These are phyloP conservation scores for Aspergillus coremiiformis DNA, from an alignment of 495 filamentous ascomycete genomes.

Conservation along the genomic window DNA sequence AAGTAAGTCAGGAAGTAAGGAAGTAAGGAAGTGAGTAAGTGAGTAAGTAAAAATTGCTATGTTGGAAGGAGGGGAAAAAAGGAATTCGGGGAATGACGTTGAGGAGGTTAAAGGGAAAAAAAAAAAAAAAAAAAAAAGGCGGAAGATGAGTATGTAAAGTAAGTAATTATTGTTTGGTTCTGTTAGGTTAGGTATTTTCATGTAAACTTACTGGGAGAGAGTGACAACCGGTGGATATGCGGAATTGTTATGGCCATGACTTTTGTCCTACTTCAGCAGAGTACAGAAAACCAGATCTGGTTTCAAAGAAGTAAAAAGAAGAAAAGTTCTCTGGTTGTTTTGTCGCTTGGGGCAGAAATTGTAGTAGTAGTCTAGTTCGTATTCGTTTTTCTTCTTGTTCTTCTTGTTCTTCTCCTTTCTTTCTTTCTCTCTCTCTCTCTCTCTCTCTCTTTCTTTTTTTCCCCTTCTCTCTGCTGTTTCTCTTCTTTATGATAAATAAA, in stretches of 20 bases:
- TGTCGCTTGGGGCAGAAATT: neutral
- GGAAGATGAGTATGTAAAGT: neutral
- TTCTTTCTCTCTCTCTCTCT: constrained; percentile 4
- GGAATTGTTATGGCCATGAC: constrained; percentile 20
- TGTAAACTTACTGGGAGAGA: neutral
- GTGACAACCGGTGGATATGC: constrained; percentile 10
- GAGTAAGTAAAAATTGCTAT: too few species aligned
- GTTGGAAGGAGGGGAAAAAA: too few species aligned
- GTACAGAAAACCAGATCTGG: neutral
- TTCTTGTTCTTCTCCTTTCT: constrained; percentile 4
- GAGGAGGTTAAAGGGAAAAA: neutral
- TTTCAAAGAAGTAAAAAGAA: neutral
- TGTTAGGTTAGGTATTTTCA: too few species aligned
- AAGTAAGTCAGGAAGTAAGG: too few species aligned
- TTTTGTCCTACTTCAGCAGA: neutral
- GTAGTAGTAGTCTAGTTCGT: neutral
- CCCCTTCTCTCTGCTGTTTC: neutral
- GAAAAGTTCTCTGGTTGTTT: too few species aligned
- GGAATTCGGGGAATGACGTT: too few species aligned
- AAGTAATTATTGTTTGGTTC: too few species aligned
- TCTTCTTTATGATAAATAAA: neutral
- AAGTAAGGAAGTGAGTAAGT: too few species aligned
- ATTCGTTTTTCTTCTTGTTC: neutral
- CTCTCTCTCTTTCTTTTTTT: neutral
- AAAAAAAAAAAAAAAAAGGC: neutral